Evolutionary conservation across 108 stramenopile genomes (phyloP).

Genomic region (Nitzschia sp.): DNA sequence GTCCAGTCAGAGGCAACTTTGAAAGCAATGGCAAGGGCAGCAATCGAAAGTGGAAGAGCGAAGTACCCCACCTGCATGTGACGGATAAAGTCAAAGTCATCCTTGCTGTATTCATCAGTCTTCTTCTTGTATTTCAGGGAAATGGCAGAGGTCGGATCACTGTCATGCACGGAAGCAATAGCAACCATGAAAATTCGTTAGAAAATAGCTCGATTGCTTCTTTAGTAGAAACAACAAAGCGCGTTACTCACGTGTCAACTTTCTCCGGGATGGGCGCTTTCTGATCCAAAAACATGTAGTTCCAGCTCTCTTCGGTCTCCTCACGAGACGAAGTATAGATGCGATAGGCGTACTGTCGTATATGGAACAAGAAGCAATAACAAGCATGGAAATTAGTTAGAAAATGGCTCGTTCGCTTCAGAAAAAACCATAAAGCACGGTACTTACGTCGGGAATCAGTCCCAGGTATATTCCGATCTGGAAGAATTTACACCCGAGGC

Average conservation of each 20-base stretch:
- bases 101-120: constrained; percentile 40
- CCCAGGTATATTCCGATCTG: constrained; percentile 23
- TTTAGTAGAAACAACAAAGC: too few relatives aligned
- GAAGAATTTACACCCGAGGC: constrained; percentile 32
- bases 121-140: constrained; percentile 40
- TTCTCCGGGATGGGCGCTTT: constrained; percentile 16
- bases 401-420: too few relatives aligned
- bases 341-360: constrained; percentile 27
- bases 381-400: too few relatives aligned
- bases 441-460: constrained; percentile 31
- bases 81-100: constrained; percentile 40
- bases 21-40: constrained; percentile 29
- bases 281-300: constrained; percentile 20
- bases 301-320: constrained; percentile 29
- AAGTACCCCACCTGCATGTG: constrained; percentile 43
- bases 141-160: constrained; percentile 11
- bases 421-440: too few relatives aligned
- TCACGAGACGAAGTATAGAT: constrained; percentile 24
- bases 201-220: too few relatives aligned
- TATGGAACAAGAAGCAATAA: too few relatives aligned
- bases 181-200: too few relatives aligned
- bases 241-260: constrained; percentile 3
- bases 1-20: constrained; percentile 21
- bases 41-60: constrained; percentile 27
- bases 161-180: too few relatives aligned